Percentiles rank a stretch among this genome's conserved stretches.
Conservation (phyloP, 2,329 filamentous ascomycete species). For the Sclerotinia glacialis region DNA sequence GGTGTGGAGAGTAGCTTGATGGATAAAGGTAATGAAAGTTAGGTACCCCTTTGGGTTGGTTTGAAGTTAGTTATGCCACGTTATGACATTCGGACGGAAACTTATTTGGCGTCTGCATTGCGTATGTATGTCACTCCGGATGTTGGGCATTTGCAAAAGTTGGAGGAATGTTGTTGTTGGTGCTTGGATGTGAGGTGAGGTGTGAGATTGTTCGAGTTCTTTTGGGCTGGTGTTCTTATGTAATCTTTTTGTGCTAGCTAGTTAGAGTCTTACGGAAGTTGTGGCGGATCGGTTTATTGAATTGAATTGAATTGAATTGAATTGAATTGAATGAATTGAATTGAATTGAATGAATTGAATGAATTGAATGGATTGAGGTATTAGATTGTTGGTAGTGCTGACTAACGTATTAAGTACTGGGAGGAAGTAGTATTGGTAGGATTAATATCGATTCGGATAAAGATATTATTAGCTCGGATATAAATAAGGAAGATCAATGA, state of each 20-base stretch:
- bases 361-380: neutral
- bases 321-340: too few relatives aligned
- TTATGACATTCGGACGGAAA: neutral
- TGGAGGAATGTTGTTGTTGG: neutral
- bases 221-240: too few relatives aligned
- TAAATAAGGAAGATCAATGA: neutral
- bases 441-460: conserved; percentile 8
- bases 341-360: too few relatives aligned
- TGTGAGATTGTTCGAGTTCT: too few relatives aligned
- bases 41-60: conserved; percentile 2
- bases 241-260: neutral
- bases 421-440: neutral
- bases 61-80: conserved; percentile 8
- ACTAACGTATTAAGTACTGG: neutral
- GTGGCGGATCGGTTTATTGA: conserved; percentile 9
- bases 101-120: neutral
- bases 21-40: neutral
- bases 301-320: too few relatives aligned
- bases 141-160: neutral
- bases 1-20: neutral
- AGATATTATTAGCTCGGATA: neutral
- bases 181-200: too few relatives aligned
- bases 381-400: neutral
- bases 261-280: neutral
- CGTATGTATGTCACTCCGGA: neutral